These are phyloP conservation scores for Thermoascus crustaceus DNA, from an alignment of 2,329 filamentous ascomycete genomes.

Conservation along the genomic window DNA sequence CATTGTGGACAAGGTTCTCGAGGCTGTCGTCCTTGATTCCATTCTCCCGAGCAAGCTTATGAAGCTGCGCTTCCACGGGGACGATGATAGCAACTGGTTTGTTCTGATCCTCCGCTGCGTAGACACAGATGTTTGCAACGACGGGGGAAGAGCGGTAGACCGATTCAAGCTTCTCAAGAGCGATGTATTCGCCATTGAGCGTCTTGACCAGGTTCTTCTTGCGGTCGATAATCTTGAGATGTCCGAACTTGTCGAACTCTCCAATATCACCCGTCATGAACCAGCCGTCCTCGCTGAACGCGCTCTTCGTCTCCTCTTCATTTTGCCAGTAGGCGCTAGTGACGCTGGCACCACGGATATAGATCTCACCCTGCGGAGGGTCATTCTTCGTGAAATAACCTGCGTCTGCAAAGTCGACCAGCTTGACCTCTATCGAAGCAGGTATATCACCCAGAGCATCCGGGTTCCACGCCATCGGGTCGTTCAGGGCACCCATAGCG, in stretches of 20 bases:
- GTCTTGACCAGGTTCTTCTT: slow-evolving; percentile 99
- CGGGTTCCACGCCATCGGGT: slow-evolving; percentile 76
- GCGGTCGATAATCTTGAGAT: slow-evolving; percentile 82
- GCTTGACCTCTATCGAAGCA: slow-evolving; percentile 74
- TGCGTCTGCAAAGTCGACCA: slow-evolving; percentile 84
- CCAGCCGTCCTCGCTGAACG: slow-evolving; percentile 79
- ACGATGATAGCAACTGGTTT: slow-evolving; percentile 79
- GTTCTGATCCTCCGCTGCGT: slow-evolving; percentile 65
- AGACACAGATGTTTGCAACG: slow-evolving; percentile 80
- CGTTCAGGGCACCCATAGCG: slow-evolving; percentile 51
- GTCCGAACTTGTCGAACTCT: slow-evolving; percentile 71
- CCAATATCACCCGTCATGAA: slow-evolving; percentile 97
- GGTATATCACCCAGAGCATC: slow-evolving; percentile 70
- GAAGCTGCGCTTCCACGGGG: slow-evolving; percentile 48
- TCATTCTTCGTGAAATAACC: slow-evolving; percentile 68
- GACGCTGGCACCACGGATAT: slow-evolving; percentile 71
- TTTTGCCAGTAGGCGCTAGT: slow-evolving; percentile 75
- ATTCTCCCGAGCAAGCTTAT: slow-evolving; percentile 47
- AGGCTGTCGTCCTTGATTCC: slow-evolving; percentile 57
- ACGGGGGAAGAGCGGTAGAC: slow-evolving; percentile 74
- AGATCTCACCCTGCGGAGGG: slow-evolving; percentile 86
- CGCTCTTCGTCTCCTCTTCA: slow-evolving; percentile 71
- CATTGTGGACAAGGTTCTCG: slow-evolving; percentile 56
- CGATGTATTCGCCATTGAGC: slow-evolving; percentile 90
- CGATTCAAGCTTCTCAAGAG: slow-evolving; percentile 89